A percentile compares a stretch with the other conserved stretches of the same genome.
These are phyloP conservation scores for Phytophthora idaei DNA, from an alignment of 352 stramenopile genomes.

Conservation along the genomic window DNA sequence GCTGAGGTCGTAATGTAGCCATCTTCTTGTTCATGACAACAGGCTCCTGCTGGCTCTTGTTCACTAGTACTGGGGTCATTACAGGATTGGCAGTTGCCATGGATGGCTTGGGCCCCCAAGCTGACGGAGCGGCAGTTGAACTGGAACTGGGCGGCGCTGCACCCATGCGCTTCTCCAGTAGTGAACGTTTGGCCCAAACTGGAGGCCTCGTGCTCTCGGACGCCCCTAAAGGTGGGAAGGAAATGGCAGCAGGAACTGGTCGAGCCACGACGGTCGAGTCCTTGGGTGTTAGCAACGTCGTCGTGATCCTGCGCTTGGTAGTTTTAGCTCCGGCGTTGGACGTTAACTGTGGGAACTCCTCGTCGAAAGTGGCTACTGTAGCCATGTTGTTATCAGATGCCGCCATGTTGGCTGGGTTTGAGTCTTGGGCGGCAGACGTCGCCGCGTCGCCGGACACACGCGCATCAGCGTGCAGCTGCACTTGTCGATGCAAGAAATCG, in stretches of 20 bases:
- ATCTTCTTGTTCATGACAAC: slow-evolving; percentile 10
- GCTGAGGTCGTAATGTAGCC: background rate
- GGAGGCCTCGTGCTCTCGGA: slow-evolving; percentile 18
- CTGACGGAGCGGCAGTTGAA: background rate
- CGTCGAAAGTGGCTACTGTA: slow-evolving; percentile 24
- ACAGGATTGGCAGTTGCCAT: background rate
- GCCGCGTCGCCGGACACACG: background rate
- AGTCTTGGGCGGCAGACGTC: slow-evolving; percentile 4
- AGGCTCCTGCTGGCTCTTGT: background rate
- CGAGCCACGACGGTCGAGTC: slow-evolving; percentile 29
- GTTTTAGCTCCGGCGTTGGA: slow-evolving; percentile 12
- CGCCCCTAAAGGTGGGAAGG: slow-evolving; percentile 35
- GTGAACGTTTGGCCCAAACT: slow-evolving; percentile 48
- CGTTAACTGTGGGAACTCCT: slow-evolving; percentile 47
- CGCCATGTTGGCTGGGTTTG: slow-evolving; percentile 1
- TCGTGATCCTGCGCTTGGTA: slow-evolving; percentile 53
- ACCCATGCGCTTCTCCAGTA: slow-evolving; percentile 55
- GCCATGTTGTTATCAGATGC: slow-evolving; percentile 8
- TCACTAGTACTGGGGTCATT: background rate
- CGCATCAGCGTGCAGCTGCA: slow-evolving; percentile 20
- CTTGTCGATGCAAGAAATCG: slow-evolving; percentile 27
- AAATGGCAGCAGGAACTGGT: slow-evolving; percentile 32
- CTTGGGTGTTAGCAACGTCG: slow-evolving; percentile 46
- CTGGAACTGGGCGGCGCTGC: background rate
- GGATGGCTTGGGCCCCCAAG: background rate